These are phyloP conservation scores for Microdochium nivale DNA, from an alignment of 2,329 filamentous ascomycete genomes.

Conservation along the genomic window DNA sequence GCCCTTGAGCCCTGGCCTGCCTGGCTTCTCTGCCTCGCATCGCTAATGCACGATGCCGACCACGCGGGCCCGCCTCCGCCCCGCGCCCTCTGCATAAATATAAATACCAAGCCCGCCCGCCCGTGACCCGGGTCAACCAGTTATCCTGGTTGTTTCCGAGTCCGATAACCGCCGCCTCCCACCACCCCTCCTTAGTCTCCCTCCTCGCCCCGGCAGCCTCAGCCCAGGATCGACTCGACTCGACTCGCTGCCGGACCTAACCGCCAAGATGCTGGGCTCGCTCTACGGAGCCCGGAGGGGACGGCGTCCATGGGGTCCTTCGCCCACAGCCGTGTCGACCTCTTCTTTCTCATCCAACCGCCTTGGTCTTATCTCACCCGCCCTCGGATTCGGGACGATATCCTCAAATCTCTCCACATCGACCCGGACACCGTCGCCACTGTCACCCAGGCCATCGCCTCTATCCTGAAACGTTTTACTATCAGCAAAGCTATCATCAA, in stretches of 20 bases:
- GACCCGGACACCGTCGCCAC: background rate
- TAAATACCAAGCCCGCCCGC: background rate
- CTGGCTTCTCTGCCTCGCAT: background rate
- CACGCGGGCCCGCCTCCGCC: background rate
- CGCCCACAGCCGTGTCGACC: background rate
- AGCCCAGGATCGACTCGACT: background rate
- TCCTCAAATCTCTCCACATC: background rate
- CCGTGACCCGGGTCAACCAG: background rate
- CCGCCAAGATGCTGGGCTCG: background rate
- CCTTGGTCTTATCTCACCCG: background rate
- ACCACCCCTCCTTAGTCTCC: background rate
- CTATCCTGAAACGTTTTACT: background rate
- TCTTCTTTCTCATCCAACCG: background rate
- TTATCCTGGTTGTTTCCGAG: background rate
- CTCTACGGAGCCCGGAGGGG: background rate
- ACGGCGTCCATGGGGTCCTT: background rate
- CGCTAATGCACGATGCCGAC: conserved; percentile 1
- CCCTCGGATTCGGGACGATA: background rate
- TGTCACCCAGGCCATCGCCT: background rate
- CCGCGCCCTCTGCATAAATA: background rate
- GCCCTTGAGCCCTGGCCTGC: background rate
- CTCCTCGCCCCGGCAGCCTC: background rate
- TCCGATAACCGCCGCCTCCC: background rate
- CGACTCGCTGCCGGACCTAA: background rate
- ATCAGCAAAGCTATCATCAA: background rate